A percentile compares a stretch with the other conserved stretches of the same genome.
phyloP scores from a whole-genome alignment of 371 early-diverging fungal species.

The Mortierella sp. region DNA sequence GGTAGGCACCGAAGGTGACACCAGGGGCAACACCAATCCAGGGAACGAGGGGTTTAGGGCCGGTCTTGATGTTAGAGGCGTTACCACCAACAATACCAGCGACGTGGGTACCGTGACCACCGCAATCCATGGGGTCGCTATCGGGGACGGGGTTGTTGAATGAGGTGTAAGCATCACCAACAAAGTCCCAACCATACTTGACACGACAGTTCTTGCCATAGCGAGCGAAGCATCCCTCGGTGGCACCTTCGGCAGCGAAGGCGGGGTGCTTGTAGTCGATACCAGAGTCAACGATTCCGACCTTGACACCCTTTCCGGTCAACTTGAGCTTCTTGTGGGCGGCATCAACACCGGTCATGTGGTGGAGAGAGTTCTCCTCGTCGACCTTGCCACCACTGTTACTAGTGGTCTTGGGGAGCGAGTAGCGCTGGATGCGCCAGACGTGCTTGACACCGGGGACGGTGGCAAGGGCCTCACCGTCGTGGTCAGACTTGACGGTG shows the following conservation, averaged over 20 bases:
- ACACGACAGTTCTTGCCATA: slow-evolving; percentile 35
- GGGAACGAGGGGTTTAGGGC: slow-evolving; percentile 29
- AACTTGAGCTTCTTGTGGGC: slow-evolving; percentile 62
- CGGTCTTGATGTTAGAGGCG: slow-evolving; percentile 38
- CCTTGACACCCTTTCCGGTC: slow-evolving; percentile 74
- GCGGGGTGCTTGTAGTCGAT: too few relatives aligned
- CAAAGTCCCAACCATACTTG: slow-evolving; percentile 63
- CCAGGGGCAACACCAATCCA: slow-evolving; percentile 73
- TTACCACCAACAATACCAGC: slow-evolving; percentile 74
- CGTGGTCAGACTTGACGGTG: slow-evolving; percentile 34
- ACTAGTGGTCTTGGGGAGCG: slow-evolving; percentile 27
- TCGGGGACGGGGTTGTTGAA: slow-evolving; percentile 58
- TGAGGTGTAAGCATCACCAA: slow-evolving; percentile 52
- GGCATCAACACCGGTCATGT: slow-evolving; percentile 73
- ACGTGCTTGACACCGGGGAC: slow-evolving; percentile 52
- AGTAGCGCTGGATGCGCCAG: slow-evolving; percentile 38
- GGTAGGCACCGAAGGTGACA: slow-evolving; percentile 70
- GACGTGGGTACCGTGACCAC: slow-evolving; percentile 76
- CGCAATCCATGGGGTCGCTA: slow-evolving; percentile 68
- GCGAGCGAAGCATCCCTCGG: too few relatives aligned
- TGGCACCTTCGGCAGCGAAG: too few relatives aligned
- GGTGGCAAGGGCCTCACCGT: slow-evolving; percentile 34
- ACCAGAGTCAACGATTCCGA: slow-evolving; percentile 74
- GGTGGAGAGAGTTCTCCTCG: slow-evolving; percentile 52
- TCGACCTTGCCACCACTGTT: slow-evolving; percentile 10